A percentile compares a stretch with the other conserved stretches of the same genome.
Evolutionary conservation across 2,329 filamentous ascomycete genomes (phyloP).

Genomic region (Tolypocladium endophyticum): DNA sequence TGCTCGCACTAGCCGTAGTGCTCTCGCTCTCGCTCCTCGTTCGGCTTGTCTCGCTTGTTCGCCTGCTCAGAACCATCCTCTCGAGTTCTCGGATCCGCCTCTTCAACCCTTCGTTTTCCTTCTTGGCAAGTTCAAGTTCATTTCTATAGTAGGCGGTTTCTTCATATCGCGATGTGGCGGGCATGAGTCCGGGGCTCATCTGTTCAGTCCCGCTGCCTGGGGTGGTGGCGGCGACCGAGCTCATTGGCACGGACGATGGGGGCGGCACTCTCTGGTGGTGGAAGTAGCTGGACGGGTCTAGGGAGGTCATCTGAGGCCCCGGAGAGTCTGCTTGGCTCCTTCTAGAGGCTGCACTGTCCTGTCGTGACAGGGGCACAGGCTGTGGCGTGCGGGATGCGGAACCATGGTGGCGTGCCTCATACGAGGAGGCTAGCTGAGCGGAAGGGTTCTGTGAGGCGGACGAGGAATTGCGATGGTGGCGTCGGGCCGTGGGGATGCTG

Average conservation of each 20-base stretch:
- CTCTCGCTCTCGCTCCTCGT: slow-evolving; percentile 42
- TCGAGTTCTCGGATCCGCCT: slow-evolving; percentile 53
- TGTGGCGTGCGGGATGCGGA: slow-evolving; percentile 31
- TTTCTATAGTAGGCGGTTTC: slow-evolving; percentile 49
- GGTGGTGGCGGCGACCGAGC: slow-evolving; percentile 30
- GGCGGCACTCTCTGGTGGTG: slow-evolving; percentile 33
- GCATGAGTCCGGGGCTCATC: slow-evolving; percentile 43
- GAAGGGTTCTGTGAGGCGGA: slow-evolving; percentile 41
- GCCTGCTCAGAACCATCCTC: slow-evolving; percentile 37
- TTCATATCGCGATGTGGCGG: slow-evolving; percentile 49
- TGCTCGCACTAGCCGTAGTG: slow-evolving; percentile 38
- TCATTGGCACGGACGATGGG: slow-evolving; percentile 20
- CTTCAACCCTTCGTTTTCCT: slow-evolving; percentile 54
- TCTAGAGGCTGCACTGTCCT: slow-evolving; percentile 45
- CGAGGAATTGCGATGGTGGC: slow-evolving; percentile 49
- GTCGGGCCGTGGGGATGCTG: slow-evolving; percentile 42
- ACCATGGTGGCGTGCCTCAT: slow-evolving; percentile 27
- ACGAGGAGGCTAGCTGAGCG: slow-evolving; percentile 23
- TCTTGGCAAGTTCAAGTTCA: slow-evolving; percentile 51
- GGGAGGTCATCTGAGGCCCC: slow-evolving; percentile 31
- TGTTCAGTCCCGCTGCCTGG: slow-evolving; percentile 29
- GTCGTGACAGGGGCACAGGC: slow-evolving; percentile 36
- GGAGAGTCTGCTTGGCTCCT: slow-evolving; percentile 41
- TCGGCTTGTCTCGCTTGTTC: slow-evolving; percentile 34
- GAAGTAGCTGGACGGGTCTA: slow-evolving; percentile 33